These are phyloP conservation scores for Tuber borchii DNA, from an alignment of 495 filamentous ascomycete genomes.

Conservation along the genomic window DNA sequence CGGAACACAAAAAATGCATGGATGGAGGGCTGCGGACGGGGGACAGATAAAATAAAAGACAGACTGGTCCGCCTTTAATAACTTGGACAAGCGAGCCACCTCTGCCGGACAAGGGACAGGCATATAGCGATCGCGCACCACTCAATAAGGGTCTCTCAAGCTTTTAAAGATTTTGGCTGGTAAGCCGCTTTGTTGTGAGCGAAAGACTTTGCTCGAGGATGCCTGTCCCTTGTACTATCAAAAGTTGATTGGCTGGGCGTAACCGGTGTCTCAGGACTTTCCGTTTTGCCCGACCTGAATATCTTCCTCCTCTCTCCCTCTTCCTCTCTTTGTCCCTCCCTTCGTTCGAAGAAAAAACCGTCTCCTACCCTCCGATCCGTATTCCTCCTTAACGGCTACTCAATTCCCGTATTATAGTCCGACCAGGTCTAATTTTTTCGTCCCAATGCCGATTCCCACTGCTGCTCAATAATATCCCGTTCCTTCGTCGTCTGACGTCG, in stretches of 20 bases:
- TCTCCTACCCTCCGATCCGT: constrained; percentile 7
- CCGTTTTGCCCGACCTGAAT: background rate
- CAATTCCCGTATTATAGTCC: background rate
- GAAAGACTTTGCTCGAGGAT: too few species aligned
- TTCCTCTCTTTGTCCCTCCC: constrained; percentile 17
- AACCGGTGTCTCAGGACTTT: background rate
- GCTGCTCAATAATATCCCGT: constrained; percentile 23
- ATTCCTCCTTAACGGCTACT: constrained; percentile 9
- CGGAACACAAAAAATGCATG: background rate
- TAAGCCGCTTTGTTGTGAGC: too few species aligned
- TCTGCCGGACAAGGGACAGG: background rate
- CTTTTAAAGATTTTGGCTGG: too few species aligned
- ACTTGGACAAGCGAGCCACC: background rate
- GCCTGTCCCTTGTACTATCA: too few species aligned
- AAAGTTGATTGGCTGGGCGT: background rate
- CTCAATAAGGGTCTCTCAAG: too few species aligned
- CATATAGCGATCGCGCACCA: too few species aligned
- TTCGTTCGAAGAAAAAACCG: constrained; percentile 7
- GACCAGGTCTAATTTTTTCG: constrained; percentile 17
- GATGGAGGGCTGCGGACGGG: background rate
- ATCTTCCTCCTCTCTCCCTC: background rate
- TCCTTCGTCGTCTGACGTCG: constrained; percentile 23
- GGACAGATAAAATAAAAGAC: background rate
- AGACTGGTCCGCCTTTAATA: background rate
- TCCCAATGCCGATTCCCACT: constrained; percentile 27